Evolutionary conservation across 768 basidiomycete genomes (phyloP), one percentile per base, ranked within the genome.

Genomic region (Gloeopeniophorella convolvens): DNA sequence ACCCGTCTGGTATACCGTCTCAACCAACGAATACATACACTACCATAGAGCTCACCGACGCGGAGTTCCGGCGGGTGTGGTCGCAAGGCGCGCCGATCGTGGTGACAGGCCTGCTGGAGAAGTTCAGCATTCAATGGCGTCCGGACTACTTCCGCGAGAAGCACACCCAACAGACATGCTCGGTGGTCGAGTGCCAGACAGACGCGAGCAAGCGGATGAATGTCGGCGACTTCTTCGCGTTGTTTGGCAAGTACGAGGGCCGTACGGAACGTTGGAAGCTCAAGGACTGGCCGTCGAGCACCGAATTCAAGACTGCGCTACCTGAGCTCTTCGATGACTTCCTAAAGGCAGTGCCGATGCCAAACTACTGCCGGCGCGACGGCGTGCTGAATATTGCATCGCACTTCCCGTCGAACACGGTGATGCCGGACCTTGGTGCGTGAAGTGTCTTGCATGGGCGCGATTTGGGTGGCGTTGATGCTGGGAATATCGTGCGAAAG

Each of bases 221-320:
- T 0, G 82, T 98, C 5, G 75, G 72, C 5, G 77, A 85, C 46
- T 98, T 96, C 68, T 96, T 97, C 61, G 67, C 68, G 10, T 64
- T 67, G 66, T 96, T 95, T 64, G 89, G 89, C 49, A 70, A 76
- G 42, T 83, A 83, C 47, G 74, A 74, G 54, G 77, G 65, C 5
- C 70, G 80, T 44, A 69, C 60, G 18, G 73, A 77, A 26, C 82
- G 77, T 47, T 74, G 80, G 80, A 92, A 91, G 66, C 66, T 93
- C 54, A 91, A 90, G 78, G 94, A 98, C 68, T 98, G 94, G 93
- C 94, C 94, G 3, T 79, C 89, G 0, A 83, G 85, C 8, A 76
- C 79, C 2, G 92, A 95, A 56, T 95, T 98, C 70, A 83, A 82
- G 61, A 72, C 75, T 2, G 77, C 79, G 1, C 91, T 92, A 63